phyloP scores from a whole-genome alignment of 768 basidiomycete genomes.

The Cystofilobasidium ferigula region DNA sequence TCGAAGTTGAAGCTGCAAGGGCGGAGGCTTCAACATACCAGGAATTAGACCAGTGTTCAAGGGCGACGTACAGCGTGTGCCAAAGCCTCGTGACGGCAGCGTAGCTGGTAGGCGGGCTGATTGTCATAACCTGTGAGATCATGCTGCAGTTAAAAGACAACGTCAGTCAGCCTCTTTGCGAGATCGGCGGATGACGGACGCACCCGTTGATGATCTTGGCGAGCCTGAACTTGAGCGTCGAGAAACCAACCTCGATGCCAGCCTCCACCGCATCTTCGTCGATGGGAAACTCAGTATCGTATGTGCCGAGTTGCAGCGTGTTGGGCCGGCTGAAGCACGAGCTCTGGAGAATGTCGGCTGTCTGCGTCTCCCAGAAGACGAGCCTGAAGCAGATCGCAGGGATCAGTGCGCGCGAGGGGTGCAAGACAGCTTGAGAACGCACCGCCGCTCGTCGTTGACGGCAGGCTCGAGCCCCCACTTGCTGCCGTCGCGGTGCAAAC shows the following conservation, averaged over 20 bases:
- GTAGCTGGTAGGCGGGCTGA: not conserved
- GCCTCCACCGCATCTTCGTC: not conserved
- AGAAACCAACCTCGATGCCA: not conserved
- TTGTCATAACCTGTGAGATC: not conserved
- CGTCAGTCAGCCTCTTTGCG: not conserved
- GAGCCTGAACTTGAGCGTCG: not conserved
- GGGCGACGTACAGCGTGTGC: not conserved
- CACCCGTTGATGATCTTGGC: not conserved
- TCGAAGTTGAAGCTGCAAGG: not conserved
- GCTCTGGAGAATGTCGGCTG: not conserved
- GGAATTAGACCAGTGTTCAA: not conserved
- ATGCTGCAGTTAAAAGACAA: not conserved
- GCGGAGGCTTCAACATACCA: not conserved
- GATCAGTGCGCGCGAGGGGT: not conserved
- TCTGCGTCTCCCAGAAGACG: constrained; percentile 2
- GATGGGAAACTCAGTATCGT: not conserved
- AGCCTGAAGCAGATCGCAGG: not conserved
- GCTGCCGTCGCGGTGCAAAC: not conserved
- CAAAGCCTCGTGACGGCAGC: not conserved
- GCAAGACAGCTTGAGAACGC: not conserved
- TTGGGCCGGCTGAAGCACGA: not conserved
- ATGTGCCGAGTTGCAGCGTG: not conserved
- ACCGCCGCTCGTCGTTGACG: not conserved
- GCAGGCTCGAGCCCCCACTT: not conserved
- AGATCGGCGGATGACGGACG: not conserved